A percentile compares a stretch with the other conserved stretches of the same genome.
phyloP scores from a whole-genome alignment of 1,284 basidiomycete species.

The Sanguinoderma infundibulare region DNA sequence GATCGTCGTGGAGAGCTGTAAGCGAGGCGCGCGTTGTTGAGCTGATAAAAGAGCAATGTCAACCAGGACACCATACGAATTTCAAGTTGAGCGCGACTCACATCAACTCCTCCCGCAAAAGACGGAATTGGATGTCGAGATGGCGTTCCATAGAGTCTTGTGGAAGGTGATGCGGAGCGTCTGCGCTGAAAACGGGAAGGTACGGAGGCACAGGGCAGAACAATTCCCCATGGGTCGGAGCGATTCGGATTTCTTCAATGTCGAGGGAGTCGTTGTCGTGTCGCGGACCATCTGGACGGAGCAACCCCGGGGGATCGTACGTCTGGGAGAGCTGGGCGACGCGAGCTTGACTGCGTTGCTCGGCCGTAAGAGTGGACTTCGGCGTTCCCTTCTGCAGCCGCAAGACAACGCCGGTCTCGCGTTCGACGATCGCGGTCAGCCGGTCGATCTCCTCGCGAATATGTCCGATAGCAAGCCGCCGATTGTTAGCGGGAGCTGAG shows the following conservation, averaged over 20 bases:
- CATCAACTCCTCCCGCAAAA: slow-evolving; percentile 46
- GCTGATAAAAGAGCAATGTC: slow-evolving; percentile 34
- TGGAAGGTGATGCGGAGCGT: slow-evolving; percentile 41
- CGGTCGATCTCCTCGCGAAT: slow-evolving; percentile 48
- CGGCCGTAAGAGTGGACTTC: slow-evolving; percentile 32
- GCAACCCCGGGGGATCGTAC: slow-evolving; percentile 32
- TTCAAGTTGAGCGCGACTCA: slow-evolving; percentile 17
- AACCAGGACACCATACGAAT: background rate
- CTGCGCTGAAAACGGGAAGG: slow-evolving; percentile 45
- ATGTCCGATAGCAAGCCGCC: slow-evolving; percentile 42
- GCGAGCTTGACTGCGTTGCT: slow-evolving; percentile 25
- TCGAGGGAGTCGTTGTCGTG: slow-evolving; percentile 45
- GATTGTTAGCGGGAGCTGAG: slow-evolving; percentile 29
- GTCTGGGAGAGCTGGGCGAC: slow-evolving; percentile 29
- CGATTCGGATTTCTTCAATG: slow-evolving; percentile 40
- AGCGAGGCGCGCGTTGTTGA: slow-evolving; percentile 56
- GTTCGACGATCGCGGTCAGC: slow-evolving; percentile 49
- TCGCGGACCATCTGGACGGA: slow-evolving; percentile 50
- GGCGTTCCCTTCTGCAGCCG: slow-evolving; percentile 36
- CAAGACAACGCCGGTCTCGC: slow-evolving; percentile 38
- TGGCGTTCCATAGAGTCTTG: slow-evolving; percentile 37
- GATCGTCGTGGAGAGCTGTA: slow-evolving; percentile 37
- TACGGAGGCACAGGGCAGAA: slow-evolving; percentile 34
- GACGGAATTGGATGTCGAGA: slow-evolving; percentile 48
- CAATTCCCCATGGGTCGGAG: slow-evolving; percentile 45